Evolutionary conservation across 2,329 filamentous ascomycete genomes (phyloP).

Genomic region (Cordyceps cicadae): DNA sequence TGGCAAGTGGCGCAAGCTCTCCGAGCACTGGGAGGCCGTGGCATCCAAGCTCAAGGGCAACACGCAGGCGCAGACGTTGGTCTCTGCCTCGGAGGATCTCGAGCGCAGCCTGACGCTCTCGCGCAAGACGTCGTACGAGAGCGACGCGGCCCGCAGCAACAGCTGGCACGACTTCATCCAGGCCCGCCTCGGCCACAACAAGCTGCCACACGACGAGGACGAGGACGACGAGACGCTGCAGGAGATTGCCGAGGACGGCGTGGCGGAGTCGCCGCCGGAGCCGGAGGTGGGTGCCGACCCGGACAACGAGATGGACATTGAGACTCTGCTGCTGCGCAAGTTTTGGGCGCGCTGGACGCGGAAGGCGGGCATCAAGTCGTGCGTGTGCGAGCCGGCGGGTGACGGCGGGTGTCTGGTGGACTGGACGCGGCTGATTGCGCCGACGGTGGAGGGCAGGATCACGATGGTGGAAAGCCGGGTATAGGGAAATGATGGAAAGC

Average conservation of each 20-base stretch:
- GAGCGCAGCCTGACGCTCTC: constrained; percentile 16
- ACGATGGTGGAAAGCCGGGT: constrained; percentile 29
- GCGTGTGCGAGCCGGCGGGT: constrained; percentile 42
- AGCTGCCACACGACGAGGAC: constrained; percentile 25
- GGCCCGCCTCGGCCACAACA: constrained; percentile 26
- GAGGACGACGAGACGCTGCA: constrained; percentile 37
- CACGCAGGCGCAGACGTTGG: constrained; percentile 25
- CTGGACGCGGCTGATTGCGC: constrained; percentile 76
- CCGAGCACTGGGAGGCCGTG: constrained; percentile 59
- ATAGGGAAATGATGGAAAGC: background rate
- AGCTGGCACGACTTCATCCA: constrained; percentile 31
- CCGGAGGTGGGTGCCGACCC: constrained; percentile 27
- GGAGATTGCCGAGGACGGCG: constrained; percentile 18
- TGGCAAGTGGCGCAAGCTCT: constrained; percentile 69
- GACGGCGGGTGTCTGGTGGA: constrained; percentile 54
- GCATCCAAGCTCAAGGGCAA: constrained; percentile 50
- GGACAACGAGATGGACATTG: constrained; percentile 39
- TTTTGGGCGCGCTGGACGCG: constrained; percentile 68
- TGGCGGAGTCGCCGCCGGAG: constrained; percentile 15
- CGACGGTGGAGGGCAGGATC: constrained; percentile 70
- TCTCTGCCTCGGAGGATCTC: constrained; percentile 17
- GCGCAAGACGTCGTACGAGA: background rate
- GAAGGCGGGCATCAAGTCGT: constrained; percentile 52
- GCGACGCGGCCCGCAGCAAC: constrained; percentile 17
- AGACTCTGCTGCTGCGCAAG: constrained; percentile 57